phyloP scores from a whole-genome alignment of 345 rosid genomes.

The Populus alba region DNA sequence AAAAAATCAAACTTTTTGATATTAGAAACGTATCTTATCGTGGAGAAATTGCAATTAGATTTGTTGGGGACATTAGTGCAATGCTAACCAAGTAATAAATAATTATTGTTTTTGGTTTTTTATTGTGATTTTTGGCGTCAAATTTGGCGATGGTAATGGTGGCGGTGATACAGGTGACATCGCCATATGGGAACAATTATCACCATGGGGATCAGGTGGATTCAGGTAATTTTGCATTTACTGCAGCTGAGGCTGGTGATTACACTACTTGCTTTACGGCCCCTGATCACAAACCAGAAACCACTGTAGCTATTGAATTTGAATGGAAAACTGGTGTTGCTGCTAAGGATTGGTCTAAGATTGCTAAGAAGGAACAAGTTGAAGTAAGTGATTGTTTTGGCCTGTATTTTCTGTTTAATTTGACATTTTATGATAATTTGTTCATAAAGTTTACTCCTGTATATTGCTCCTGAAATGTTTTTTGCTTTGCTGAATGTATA shows the following conservation, averaged over 20 bases:
- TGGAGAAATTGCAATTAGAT: too few relatives aligned
- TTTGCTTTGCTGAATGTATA: neutral
- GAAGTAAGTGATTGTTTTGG: constrained; percentile 39
- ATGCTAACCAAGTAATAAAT: too few relatives aligned
- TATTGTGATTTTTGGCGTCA: neutral
- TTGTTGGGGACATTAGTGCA: too few relatives aligned
- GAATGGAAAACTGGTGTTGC: constrained; percentile 79
- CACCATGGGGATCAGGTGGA: constrained; percentile 56
- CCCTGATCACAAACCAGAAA: constrained; percentile 32
- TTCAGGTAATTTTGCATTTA: constrained; percentile 71
- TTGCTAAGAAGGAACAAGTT: constrained; percentile 71
- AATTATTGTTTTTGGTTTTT: neutral
- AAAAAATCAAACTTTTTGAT: too few relatives aligned
- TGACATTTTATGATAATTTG: neutral
- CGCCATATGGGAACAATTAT: constrained; percentile 52
- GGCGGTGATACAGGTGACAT: constrained; percentile 45
- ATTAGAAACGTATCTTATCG: too few relatives aligned
- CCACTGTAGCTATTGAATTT: constrained; percentile 48
- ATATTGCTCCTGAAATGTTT: neutral
- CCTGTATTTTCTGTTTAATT: neutral
- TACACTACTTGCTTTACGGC: constrained; percentile 63
- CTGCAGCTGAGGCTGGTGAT: constrained; percentile 62
- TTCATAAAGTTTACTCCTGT: neutral
- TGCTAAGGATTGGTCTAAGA: constrained; percentile 71
- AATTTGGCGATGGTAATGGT: constrained; percentile 5